phyloP scores from a whole-genome alignment of 805 yeast species.

The Cyberlindnera bimundalis region DNA sequence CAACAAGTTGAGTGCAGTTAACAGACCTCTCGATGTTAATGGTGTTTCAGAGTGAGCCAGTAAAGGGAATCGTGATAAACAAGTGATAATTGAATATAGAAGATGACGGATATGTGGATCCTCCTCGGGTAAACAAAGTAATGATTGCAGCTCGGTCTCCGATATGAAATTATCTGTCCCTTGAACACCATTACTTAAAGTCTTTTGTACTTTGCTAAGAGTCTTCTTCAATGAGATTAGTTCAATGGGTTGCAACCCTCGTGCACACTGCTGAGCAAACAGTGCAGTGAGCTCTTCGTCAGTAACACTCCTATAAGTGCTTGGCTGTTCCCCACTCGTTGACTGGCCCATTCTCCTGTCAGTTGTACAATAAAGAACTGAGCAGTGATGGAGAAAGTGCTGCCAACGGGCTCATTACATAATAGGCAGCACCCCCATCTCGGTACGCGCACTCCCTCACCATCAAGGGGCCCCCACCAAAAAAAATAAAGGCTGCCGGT shows the following conservation, averaged over 20 bases:
- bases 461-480: no score
- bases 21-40: slow-evolving; percentile 37
- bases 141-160: slow-evolving; percentile 25
- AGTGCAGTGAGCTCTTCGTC: slow-evolving; percentile 24
- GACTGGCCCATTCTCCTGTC: slow-evolving; percentile 30
- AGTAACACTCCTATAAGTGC: slow-evolving; percentile 10
- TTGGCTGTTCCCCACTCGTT: slow-evolving; percentile 13
- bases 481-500: neutral
- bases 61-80: slow-evolving; percentile 50
- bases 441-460: no score
- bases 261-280: slow-evolving; percentile 33
- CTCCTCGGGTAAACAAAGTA: slow-evolving; percentile 37
- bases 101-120: slow-evolving; percentile 30
- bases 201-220: slow-evolving; percentile 22
- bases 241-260: slow-evolving; percentile 34
- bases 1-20: slow-evolving; percentile 43
- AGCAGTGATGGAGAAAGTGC: no score
- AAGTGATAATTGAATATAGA: slow-evolving; percentile 39
- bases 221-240: slow-evolving; percentile 29
- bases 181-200: neutral
- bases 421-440: no score
- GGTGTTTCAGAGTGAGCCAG: slow-evolving; percentile 22
- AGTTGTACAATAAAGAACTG: no score
- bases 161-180: slow-evolving; percentile 1
- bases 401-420: no score